These are phyloP conservation scores for Magnusiomyces suaveolens DNA, from an alignment of 1,139 yeast genomes.

Conservation along the genomic window DNA sequence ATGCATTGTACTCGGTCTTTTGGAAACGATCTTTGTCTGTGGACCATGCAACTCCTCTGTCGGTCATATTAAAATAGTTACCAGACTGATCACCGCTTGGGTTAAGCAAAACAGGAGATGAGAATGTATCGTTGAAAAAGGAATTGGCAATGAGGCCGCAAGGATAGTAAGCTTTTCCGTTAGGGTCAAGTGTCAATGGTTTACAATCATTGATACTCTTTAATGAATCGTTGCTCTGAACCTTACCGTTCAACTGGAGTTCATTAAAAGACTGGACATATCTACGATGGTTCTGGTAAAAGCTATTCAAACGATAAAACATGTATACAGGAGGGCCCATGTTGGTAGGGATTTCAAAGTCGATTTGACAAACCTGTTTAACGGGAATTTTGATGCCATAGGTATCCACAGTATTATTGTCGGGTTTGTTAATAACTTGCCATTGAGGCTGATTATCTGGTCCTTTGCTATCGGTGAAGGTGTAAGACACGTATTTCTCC, in stretches of 20 bases:
- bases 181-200: constrained; percentile 54
- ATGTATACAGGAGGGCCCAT: constrained; percentile 69
- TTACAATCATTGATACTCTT: constrained; percentile 81
- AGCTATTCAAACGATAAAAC: constrained; percentile 72
- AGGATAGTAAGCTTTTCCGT: constrained; percentile 62
- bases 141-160: constrained; percentile 96
- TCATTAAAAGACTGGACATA: constrained; percentile 86
- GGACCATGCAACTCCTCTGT: constrained; percentile 76
- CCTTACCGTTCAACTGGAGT: constrained; percentile 74
- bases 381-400: constrained; percentile 25
- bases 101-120: constrained; percentile 44
- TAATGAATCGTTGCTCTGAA: constrained; percentile 45
- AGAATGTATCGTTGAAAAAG: constrained; percentile 74
- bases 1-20: constrained; percentile 60
- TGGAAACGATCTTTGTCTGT: constrained; percentile 70
- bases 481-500: constrained; percentile 41
- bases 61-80: constrained; percentile 52
- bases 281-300: constrained; percentile 89
- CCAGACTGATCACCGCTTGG: constrained; percentile 29
- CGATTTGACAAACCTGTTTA: constrained; percentile 46
- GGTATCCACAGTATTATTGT: constrained; percentile 18
- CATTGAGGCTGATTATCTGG: constrained; percentile 47
- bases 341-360: constrained; percentile 67
- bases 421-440: constrained; percentile 46
- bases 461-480: constrained; percentile 37